phyloP scores from a whole-genome alignment of 1,139 yeast genomes.

The Protomyces macrosporus region DNA sequence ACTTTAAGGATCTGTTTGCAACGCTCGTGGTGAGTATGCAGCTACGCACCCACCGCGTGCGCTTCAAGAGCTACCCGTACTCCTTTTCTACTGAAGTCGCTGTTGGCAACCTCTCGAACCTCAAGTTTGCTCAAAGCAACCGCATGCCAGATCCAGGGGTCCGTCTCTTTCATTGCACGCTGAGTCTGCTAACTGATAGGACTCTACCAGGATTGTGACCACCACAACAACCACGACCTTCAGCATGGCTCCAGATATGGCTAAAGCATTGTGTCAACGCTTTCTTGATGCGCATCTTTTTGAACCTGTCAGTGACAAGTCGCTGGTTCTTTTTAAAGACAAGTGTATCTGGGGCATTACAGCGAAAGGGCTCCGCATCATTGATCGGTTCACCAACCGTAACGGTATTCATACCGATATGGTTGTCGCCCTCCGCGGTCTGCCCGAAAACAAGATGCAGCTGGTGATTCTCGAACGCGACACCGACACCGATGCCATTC shows the following conservation, averaged over 20 bases:
- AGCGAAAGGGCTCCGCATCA: constrained; percentile 77
- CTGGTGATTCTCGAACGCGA: constrained; percentile 66
- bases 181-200: constrained; percentile 17
- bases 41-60: constrained; percentile 38
- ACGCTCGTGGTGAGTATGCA: constrained; percentile 50
- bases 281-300: constrained; percentile 65
- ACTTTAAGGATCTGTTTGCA: constrained; percentile 55
- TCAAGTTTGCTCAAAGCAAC: constrained; percentile 44
- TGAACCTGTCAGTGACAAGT: constrained; percentile 73
- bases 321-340: constrained; percentile 48
- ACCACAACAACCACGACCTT: constrained; percentile 58
- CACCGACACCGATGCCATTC: constrained; percentile 53
- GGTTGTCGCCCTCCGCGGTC: constrained; percentile 48
- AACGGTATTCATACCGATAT: constrained; percentile 48
- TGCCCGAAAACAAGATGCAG: constrained; percentile 65
- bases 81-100: constrained; percentile 55
- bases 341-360: constrained; percentile 67
- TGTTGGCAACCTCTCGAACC: constrained; percentile 46
- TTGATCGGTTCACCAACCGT: constrained; percentile 55
- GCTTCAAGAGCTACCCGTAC: constrained; percentile 44
- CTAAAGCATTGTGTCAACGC: constrained; percentile 47
- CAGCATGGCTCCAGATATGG: constrained; percentile 51
- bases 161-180: not conserved
- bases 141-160: constrained; percentile 39
- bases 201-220: constrained; percentile 34